Evolutionary conservation across 148 eudicot genomes (phyloP).

Genomic region (Polygonum aviculare): DNA sequence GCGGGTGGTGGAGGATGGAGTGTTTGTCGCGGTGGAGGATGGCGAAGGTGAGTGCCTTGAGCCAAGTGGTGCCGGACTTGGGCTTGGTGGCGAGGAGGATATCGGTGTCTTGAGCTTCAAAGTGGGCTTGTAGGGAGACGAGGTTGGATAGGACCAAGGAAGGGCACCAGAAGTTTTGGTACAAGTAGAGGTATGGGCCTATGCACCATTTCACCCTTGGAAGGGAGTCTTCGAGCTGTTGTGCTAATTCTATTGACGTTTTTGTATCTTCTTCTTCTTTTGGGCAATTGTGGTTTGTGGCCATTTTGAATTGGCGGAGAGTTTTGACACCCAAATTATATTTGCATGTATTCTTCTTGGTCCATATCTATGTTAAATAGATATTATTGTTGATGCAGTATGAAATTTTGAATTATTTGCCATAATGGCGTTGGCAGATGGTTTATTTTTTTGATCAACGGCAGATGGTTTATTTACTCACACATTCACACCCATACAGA

Average conservation of each 20-base stretch:
- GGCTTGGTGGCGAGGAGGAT: constrained; percentile 11
- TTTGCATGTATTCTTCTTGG: too few relatives aligned
- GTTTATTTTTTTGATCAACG: too few relatives aligned
- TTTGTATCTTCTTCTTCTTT: not conserved
- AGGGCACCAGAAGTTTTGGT: not conserved
- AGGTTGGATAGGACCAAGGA: not conserved
- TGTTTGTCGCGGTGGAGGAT: not conserved
- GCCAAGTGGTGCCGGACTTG: constrained; percentile 18
- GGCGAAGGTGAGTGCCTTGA: constrained; percentile 10
- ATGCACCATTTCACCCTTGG: not conserved
- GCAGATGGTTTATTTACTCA: too few relatives aligned
- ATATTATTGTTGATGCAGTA: too few relatives aligned
- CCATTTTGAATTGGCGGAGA: not conserved
- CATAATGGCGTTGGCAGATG: too few relatives aligned
- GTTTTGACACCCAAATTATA: too few relatives aligned
- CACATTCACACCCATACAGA: too few relatives aligned
- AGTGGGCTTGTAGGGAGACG: not conserved
- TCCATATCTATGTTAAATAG: too few relatives aligned
- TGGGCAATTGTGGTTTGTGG: not conserved
- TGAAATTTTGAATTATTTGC: too few relatives aligned
- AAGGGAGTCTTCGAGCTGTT: not conserved
- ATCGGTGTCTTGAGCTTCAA: constrained; percentile 10
- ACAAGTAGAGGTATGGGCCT: not conserved
- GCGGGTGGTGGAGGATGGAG: not conserved
- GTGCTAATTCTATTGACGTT: not conserved